phyloP scores from a whole-genome alignment of 768 basidiomycete genomes.

The Gloeophyllum trabeum region DNA sequence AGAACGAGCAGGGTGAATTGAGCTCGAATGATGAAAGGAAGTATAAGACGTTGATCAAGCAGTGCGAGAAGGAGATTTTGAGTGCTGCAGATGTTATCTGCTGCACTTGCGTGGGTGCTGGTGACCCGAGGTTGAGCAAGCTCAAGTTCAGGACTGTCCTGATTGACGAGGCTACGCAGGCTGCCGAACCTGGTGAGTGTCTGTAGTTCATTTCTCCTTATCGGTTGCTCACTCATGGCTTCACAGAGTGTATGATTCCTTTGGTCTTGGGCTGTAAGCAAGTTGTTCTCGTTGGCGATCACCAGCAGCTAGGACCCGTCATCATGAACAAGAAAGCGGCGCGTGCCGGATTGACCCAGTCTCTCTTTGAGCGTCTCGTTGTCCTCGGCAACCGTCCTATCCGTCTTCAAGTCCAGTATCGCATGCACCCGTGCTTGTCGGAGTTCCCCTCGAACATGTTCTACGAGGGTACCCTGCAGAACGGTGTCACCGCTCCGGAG shows the following conservation, averaged over 20 bases:
- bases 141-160: slow-evolving; percentile 97
- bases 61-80: slow-evolving; percentile 97
- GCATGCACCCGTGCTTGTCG: slow-evolving; percentile 98
- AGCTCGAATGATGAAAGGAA: slow-evolving; percentile 96
- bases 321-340: slow-evolving; percentile 99
- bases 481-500: slow-evolving; percentile 98
- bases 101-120: slow-evolving; percentile 95
- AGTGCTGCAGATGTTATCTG: slow-evolving; percentile 95
- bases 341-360: slow-evolving; percentile 96
- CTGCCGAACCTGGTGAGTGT: slow-evolving; percentile 81
- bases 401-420: slow-evolving; percentile 97
- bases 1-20: slow-evolving; percentile 95
- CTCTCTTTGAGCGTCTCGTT: slow-evolving; percentile 94
- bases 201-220: slow-evolving; percentile 3
- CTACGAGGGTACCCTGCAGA: slow-evolving; percentile 97
- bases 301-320: slow-evolving; percentile 95
- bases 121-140: slow-evolving; percentile 92
- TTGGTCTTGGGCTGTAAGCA: slow-evolving; percentile 97
- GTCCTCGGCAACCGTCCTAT: slow-evolving; percentile 93
- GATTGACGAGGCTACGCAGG: slow-evolving; percentile 98
- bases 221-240: slow-evolving; percentile 5
- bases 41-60: slow-evolving; percentile 90
- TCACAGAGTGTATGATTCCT: slow-evolving; percentile 96
- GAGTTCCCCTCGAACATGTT: slow-evolving; percentile 99
- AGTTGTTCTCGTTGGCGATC: slow-evolving; percentile 95